Percentiles rank a stretch among this genome's conserved stretches.
These are phyloP conservation scores for Penicillium sp. DNA, from an alignment of 2,329 filamentous ascomycete genomes.

Conservation along the genomic window DNA sequence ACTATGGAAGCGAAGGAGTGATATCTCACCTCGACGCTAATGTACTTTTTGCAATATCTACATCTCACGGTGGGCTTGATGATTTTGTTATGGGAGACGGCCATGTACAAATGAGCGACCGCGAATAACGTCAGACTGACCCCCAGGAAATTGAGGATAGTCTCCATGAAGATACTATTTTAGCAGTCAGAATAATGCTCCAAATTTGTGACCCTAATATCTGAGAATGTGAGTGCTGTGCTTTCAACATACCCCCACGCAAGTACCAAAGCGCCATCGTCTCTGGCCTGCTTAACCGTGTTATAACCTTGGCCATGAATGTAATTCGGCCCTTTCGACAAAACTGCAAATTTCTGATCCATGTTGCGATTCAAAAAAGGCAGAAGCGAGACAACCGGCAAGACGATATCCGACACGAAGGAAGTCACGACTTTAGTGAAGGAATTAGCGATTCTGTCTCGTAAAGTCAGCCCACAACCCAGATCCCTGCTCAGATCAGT, in stretches of 20 bases:
- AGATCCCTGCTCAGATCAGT: neutral
- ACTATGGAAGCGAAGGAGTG: neutral
- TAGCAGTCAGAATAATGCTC: neutral
- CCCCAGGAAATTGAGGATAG: conserved; percentile 67
- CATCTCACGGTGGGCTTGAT: conserved; percentile 73
- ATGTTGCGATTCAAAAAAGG: conserved; percentile 72
- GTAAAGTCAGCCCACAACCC: neutral
- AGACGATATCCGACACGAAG: conserved; percentile 71
- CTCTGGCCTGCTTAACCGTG: conserved; percentile 69
- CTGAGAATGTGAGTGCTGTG: no score
- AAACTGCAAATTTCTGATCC: conserved; percentile 73
- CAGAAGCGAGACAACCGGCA: conserved; percentile 70
- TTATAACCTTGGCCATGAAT: conserved; percentile 63
- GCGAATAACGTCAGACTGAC: conserved; percentile 69
- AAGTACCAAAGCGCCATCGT: conserved; percentile 73
- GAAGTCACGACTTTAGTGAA: conserved; percentile 74
- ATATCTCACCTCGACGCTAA: conserved; percentile 63
- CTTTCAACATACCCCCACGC: conserved; percentile 64
- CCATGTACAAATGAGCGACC: conserved; percentile 66
- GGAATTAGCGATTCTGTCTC: conserved; percentile 63
- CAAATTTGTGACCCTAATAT: neutral
- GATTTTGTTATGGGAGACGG: conserved; percentile 66
- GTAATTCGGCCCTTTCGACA: conserved; percentile 62
- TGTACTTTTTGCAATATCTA: conserved; percentile 54
- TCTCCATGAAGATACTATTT: conserved; percentile 37